Evolutionary conservation across 352 stramenopile species (phyloP).

Genomic region (Plasmopara viticola): DNA sequence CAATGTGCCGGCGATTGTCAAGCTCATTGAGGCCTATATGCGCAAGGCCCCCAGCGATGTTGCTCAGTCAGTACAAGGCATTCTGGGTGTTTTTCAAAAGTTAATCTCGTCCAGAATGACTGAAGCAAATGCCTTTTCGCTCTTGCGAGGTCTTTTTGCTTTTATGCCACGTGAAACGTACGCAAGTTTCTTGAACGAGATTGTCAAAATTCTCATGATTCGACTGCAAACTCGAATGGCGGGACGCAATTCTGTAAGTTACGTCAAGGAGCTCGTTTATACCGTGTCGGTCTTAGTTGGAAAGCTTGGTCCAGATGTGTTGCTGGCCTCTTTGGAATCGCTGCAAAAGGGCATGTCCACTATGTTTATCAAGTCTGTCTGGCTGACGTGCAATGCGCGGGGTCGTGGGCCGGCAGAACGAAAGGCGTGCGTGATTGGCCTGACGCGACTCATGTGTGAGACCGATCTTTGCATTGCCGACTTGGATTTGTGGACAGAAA

Average conservation of each 20-base stretch:
- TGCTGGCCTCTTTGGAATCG: conserved; percentile 77
- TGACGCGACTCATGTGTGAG: conserved; percentile 74
- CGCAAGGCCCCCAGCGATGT: conserved; percentile 89
- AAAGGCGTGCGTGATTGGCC: conserved; percentile 61
- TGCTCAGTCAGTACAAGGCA: conserved; percentile 63
- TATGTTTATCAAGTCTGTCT: conserved; percentile 88
- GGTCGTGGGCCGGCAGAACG: conserved; percentile 48
- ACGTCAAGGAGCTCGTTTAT: conserved; percentile 88
- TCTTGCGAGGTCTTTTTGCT: conserved; percentile 87
- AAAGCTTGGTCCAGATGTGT: conserved; percentile 76
- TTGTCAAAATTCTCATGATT: conserved; percentile 94
- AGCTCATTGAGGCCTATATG: conserved; percentile 96
- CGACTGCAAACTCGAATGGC: conserved; percentile 89
- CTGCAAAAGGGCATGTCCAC: conserved; percentile 89
- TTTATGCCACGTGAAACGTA: conserved; percentile 78
- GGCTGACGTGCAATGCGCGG: conserved; percentile 80
- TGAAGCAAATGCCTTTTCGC: conserved; percentile 90
- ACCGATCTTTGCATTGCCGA: conserved; percentile 53
- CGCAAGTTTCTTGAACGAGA: conserved; percentile 79
- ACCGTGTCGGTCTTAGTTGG: conserved; percentile 85
- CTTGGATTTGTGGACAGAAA: conserved; percentile 45
- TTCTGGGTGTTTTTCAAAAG: conserved; percentile 98
- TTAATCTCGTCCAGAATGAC: conserved; percentile 91
- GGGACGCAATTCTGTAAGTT: conserved; percentile 71
- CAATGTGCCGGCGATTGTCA: conserved; percentile 96